These are phyloP conservation scores for Cryphonectria radicalis DNA, from an alignment of 2,329 filamentous ascomycete species.

Conservation along the genomic window DNA sequence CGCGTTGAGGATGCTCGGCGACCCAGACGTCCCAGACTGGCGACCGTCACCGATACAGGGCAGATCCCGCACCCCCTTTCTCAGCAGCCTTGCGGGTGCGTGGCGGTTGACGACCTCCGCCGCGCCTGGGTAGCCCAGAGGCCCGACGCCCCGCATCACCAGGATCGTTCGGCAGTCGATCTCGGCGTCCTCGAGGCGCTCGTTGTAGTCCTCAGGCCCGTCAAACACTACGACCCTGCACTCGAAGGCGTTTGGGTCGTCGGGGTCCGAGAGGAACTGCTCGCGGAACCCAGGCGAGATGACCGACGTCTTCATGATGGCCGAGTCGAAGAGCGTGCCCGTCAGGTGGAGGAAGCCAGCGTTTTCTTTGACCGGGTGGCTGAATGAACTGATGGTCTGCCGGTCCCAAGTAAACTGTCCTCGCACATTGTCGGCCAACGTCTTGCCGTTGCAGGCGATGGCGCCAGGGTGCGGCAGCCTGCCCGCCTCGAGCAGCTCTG, in stretches of 20 bases:
- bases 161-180: conserved; percentile 50
- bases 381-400: conserved; percentile 49
- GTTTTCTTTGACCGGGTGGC: conserved; percentile 50
- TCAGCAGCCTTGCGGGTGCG: conserved; percentile 48
- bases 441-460: conserved; percentile 52
- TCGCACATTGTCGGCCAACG: conserved; percentile 46
- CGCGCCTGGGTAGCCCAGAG: conserved; percentile 54
- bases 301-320: conserved; percentile 58
- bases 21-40: conserved; percentile 59
- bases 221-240: conserved; percentile 53
- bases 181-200: conserved; percentile 46
- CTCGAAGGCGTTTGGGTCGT: conserved; percentile 53
- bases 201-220: conserved; percentile 53
- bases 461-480: conserved; percentile 34
- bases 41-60: conserved; percentile 59
- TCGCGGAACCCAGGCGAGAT: conserved; percentile 50
- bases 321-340: conserved; percentile 54
- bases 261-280: conserved; percentile 49
- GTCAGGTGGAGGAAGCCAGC: conserved; percentile 56
- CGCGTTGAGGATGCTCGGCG: conserved; percentile 59
- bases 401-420: conserved; percentile 55
- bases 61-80: conserved; percentile 50
- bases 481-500: conserved; percentile 53
- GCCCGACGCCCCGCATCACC: conserved; percentile 54
- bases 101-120: conserved; percentile 59